Percentiles rank a stretch among this genome's conserved stretches.
Evolutionary conservation across 2,329 filamentous ascomycete genomes (phyloP).

Genomic region (Magnaporthiopsis poae): DNA sequence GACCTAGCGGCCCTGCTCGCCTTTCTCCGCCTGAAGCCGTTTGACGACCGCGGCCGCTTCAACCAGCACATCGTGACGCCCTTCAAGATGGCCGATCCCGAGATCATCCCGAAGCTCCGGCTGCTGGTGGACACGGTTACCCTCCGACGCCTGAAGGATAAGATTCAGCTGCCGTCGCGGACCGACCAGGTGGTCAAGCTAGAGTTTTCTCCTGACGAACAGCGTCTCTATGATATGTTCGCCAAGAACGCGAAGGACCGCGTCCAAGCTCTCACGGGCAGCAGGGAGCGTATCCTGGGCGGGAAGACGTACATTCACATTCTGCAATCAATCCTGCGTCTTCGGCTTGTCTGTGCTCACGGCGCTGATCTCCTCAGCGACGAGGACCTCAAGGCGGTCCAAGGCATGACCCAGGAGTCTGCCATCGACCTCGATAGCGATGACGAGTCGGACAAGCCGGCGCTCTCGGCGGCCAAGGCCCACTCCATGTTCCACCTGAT

Average conservation of each 20-base stretch:
- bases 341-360: constrained; percentile 85
- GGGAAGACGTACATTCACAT: constrained; percentile 91
- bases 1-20: constrained; percentile 79
- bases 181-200: constrained; percentile 64
- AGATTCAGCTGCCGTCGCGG: constrained; percentile 69
- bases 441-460: constrained; percentile 48
- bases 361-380: constrained; percentile 83
- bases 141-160: constrained; percentile 81
- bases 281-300: constrained; percentile 57
- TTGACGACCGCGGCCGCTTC: constrained; percentile 69
- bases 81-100: constrained; percentile 77
- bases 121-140: constrained; percentile 92
- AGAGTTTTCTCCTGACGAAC: constrained; percentile 66
- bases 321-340: constrained; percentile 76
- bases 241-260: constrained; percentile 70
- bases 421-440: constrained; percentile 85
- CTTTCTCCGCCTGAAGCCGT: constrained; percentile 76
- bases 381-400: constrained; percentile 68
- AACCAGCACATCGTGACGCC: constrained; percentile 69
- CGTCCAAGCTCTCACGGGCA: constrained; percentile 62
- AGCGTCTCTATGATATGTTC: constrained; percentile 73
- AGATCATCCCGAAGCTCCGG: constrained; percentile 74
- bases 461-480: constrained; percentile 59
- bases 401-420: constrained; percentile 72
- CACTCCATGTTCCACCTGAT: constrained; percentile 81